Evolutionary conservation across 2,329 filamentous ascomycete species (phyloP).

Genomic region (Aspergillus sp.): DNA sequence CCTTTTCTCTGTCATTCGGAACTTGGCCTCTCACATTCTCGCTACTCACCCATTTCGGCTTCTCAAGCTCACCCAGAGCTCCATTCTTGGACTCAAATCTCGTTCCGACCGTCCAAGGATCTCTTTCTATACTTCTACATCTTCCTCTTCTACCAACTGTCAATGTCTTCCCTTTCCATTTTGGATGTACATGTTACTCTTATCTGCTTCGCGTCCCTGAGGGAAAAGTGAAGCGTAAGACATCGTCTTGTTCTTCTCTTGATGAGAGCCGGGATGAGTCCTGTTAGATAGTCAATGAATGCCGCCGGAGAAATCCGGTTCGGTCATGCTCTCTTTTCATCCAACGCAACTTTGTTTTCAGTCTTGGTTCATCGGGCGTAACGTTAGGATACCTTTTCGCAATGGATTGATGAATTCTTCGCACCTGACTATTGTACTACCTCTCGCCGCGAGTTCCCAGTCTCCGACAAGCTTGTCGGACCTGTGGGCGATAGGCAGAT

Average conservation of each 20-base stretch:
- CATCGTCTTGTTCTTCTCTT: slow-evolving; percentile 11
- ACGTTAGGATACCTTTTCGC: not conserved
- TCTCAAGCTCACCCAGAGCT: not conserved
- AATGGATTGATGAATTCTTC: not conserved
- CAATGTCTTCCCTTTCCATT: slow-evolving; percentile 8
- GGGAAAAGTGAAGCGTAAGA: slow-evolving; percentile 10
- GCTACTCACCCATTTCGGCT: not conserved
- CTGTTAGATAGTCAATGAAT: slow-evolving; percentile 16
- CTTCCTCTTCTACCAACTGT: slow-evolving; percentile 6
- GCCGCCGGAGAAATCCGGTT: slow-evolving; percentile 8
- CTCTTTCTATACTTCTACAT: slow-evolving; percentile 1
- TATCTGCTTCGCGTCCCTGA: slow-evolving; percentile 14
- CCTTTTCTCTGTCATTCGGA: not conserved
- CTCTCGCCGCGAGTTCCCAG: no score
- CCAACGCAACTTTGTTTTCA: not conserved
- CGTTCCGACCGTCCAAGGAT: not conserved
- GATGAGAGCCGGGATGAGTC: slow-evolving; percentile 11
- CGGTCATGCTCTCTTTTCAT: slow-evolving; percentile 1
- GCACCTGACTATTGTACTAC: no score
- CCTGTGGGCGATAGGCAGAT: no score
- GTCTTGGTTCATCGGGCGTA: not conserved
- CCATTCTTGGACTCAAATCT: not conserved
- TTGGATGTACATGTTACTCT: slow-evolving; percentile 15
- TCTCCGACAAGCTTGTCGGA: not conserved
- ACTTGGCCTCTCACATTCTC: not conserved